Conservation (phyloP, 2,329 filamentous ascomycete genomes). For the Dactylellina haptotyla region DNA sequence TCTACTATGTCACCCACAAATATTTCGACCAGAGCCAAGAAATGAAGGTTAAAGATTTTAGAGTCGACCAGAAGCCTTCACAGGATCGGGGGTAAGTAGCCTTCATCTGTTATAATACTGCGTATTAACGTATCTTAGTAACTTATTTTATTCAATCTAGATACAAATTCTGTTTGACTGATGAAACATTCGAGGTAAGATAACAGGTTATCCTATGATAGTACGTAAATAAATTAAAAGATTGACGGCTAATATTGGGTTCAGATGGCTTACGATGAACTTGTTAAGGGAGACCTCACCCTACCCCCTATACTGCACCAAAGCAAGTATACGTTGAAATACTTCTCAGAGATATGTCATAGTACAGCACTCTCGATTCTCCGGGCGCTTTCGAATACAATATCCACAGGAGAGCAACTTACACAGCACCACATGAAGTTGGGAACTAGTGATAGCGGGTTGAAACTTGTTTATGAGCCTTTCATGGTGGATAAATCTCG, state of each 20-base stretch:
- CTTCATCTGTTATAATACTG: not conserved
- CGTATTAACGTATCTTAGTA: not conserved
- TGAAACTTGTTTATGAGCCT: constrained; percentile 42
- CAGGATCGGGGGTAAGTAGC: constrained; percentile 44
- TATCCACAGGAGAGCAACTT: not conserved
- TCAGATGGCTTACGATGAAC: constrained; percentile 45
- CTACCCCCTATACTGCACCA: constrained; percentile 20
- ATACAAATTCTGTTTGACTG: constrained; percentile 36
- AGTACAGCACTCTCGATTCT: constrained; percentile 29
- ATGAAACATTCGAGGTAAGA: constrained; percentile 43
- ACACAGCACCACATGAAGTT: constrained; percentile 23
- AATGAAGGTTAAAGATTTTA: constrained; percentile 22
- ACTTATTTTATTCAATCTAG: constrained; percentile 4
- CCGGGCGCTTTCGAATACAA: constrained; percentile 5
- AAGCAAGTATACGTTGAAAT: constrained; percentile 29
- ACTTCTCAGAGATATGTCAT: constrained; percentile 47
- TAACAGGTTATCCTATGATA: not conserved
- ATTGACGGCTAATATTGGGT: not conserved
- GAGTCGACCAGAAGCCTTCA: constrained; percentile 24
- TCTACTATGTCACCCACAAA: constrained; percentile 23
- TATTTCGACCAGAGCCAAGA: constrained; percentile 34
- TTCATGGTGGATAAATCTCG: constrained; percentile 9
- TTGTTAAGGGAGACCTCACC: constrained; percentile 35
- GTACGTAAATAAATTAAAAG: not conserved
- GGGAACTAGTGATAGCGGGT: constrained; percentile 24